Conservation (phyloP, 2,329 filamentous ascomycete species). For the Nigrograna mackinnonii region DNA sequence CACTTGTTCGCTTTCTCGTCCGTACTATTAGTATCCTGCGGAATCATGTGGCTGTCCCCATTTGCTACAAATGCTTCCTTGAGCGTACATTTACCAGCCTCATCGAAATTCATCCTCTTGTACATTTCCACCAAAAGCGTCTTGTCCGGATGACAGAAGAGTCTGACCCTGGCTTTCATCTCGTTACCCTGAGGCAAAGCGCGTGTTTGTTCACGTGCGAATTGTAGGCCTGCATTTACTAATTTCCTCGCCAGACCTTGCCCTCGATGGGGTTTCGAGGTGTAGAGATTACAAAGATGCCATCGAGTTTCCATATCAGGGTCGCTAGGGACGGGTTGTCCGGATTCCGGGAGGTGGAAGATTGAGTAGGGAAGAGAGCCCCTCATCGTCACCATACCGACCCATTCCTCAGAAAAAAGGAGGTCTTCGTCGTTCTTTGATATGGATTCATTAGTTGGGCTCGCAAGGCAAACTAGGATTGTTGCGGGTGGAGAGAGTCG, state of each 20-base stretch:
- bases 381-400: slow-evolving; percentile 16
- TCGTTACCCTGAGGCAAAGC: background rate
- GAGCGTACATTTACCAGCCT: slow-evolving; percentile 12
- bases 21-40: slow-evolving; percentile 14
- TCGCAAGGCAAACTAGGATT: slow-evolving; percentile 8
- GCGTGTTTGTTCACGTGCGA: background rate
- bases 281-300: slow-evolving; percentile 23
- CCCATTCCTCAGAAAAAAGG: slow-evolving; percentile 19
- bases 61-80: slow-evolving; percentile 13
- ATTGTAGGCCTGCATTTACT: slow-evolving; percentile 7
- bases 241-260: slow-evolving; percentile 14
- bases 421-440: slow-evolving; percentile 7
- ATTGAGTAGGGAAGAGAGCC: slow-evolving; percentile 15
- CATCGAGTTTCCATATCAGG: slow-evolving; percentile 15
- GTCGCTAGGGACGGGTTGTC: slow-evolving; percentile 10
- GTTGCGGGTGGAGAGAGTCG: slow-evolving; percentile 9
- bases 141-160: slow-evolving; percentile 15
- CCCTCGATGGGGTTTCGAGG: slow-evolving; percentile 11
- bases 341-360: slow-evolving; percentile 18
- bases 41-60: slow-evolving; percentile 16
- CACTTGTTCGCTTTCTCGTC: slow-evolving; percentile 13
- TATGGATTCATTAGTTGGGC: background rate
- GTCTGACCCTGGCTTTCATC: slow-evolving; percentile 13
- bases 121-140: slow-evolving; percentile 15
- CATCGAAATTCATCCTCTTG: slow-evolving; percentile 14